Evolutionary conservation across 192 early-diverging fungal species (phyloP), one percentile per base, ranked within the genome.

Genomic region (Coemansia sp.): DNA sequence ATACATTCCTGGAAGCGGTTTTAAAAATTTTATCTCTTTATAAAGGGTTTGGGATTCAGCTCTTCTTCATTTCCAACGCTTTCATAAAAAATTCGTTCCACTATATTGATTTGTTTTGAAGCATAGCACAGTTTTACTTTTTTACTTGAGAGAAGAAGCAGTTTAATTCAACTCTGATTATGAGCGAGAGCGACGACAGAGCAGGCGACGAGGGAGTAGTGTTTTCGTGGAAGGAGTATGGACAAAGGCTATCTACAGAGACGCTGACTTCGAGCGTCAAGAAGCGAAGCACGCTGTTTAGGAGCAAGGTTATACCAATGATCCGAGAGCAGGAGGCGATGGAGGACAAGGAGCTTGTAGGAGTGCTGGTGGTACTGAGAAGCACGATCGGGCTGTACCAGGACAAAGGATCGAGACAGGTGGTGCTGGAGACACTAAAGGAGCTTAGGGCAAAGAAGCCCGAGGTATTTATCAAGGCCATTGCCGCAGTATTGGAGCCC

Each of bases 351-450:
- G 68, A 72, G 13, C 61, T 79, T 44, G 57, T 65, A 11, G 66
- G 55, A 15, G 29, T 88, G 5, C 44, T 91, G 33, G 69, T 82
- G 25, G 58, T 85, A 45, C 50, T 91, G 23, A 70, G 82, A 48
- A 61, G 84, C 15, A 88, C 89, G 45, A 79, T 86, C 55, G 64
- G 85, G 11, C 85, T 88, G 27, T 93, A 91, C 65, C 80, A 79
- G 55, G 91, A 93, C 67, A 77, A 82, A 53, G 57, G 57, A 30
- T 91, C 91, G 4, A 85, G 91, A 47, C 61, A 82, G 2, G 62
- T 82, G 1, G 84, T 90, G 50, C 65, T 86, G 17, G 78, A 84
- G 3, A 83, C 86, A 29, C 65, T 91, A 25, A 69, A 74, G 30
- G 82, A 83, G 42, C 72, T 89, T 6, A 78, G 85, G 9, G 70